Conservation (phyloP, 202 grass and related monocot species). For the Alloteropsis angusta region DNA sequence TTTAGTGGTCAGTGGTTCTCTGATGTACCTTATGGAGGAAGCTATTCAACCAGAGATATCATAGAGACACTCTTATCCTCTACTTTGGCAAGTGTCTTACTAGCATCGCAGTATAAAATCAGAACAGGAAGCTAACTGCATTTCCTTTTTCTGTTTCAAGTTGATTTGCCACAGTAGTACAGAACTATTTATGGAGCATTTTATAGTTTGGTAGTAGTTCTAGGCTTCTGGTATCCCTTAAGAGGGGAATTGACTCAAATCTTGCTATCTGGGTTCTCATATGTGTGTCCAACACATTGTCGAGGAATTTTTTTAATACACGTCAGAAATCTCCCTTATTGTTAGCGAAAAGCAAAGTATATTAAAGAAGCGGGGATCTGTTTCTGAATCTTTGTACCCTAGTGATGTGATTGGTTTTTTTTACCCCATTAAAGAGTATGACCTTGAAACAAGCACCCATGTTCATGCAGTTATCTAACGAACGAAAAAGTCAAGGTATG, state of each 20-base stretch:
- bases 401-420: neutral
- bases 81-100: neutral
- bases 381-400: neutral
- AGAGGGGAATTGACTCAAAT: neutral
- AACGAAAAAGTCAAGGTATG: too few species aligned
- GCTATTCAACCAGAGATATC: conserved; percentile 14
- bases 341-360: neutral
- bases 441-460: neutral
- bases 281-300: neutral
- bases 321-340: neutral
- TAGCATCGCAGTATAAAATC: neutral
- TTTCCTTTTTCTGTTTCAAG: neutral
- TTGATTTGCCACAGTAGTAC: neutral
- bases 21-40: neutral
- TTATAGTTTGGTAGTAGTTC: neutral
- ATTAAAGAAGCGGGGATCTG: neutral
- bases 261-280: neutral
- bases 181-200: neutral
- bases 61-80: neutral
- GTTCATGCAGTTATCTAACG: conserved; percentile 2
- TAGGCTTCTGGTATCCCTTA: neutral
- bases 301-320: neutral
- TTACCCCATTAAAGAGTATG: conserved; percentile 1
- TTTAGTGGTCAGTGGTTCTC: neutral
- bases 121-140: neutral